Evolutionary conservation across 495 filamentous ascomycete genomes (phyloP).

Genomic region (Trichoderma virens): DNA sequence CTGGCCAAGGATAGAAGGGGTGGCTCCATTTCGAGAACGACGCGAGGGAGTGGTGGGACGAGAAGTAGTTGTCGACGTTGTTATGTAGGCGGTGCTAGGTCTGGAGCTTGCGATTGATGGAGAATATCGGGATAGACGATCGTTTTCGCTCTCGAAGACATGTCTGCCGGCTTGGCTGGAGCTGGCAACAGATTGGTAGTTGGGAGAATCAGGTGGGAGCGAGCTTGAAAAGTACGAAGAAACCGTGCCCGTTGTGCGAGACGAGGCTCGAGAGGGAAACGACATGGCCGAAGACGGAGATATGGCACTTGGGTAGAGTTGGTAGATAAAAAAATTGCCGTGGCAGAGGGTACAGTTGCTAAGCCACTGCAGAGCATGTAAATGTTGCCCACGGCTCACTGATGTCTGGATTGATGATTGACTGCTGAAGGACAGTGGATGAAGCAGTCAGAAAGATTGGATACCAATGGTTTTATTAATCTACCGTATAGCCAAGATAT

Average conservation of each 20-base stretch:
- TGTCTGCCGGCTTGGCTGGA: neutral
- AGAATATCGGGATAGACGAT: neutral
- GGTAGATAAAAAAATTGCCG: neutral
- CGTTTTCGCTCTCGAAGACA: neutral
- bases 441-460: no score
- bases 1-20: constrained; percentile 50
- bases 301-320: neutral
- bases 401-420: no score
- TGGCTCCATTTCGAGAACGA: constrained; percentile 55
- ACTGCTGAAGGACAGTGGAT: no score
- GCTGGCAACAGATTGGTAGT: neutral
- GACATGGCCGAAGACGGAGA: neutral
- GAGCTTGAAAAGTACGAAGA: neutral
- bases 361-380: no score
- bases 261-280: neutral
- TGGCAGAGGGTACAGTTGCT: no score
- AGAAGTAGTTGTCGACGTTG: neutral
- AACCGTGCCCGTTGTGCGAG: neutral
- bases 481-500: no score
- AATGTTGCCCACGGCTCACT: no score
- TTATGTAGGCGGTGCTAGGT: neutral
- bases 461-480: no score
- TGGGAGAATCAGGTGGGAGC: neutral
- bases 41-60: constrained; percentile 10
- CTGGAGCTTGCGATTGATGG: neutral